phyloP scores from a whole-genome alignment of 495 filamentous ascomycete genomes.

The Podospora conica region DNA sequence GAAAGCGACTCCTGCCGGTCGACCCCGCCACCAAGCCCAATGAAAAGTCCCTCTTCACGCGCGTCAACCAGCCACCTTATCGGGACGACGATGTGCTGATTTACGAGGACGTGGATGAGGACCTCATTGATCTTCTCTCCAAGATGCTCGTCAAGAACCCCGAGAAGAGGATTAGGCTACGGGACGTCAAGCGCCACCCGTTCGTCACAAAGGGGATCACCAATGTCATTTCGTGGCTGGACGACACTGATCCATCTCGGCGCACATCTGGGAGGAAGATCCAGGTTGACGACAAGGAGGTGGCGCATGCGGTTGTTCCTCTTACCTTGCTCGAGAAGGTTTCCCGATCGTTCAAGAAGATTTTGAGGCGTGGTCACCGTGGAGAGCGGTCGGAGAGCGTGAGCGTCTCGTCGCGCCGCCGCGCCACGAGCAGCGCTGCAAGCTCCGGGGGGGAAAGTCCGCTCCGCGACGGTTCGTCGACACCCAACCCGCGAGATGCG shows the following conservation, averaged over 20 bases:
- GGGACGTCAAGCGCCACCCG: constrained; percentile 92
- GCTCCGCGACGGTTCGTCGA: constrained; percentile 25
- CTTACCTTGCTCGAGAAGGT: constrained; percentile 78
- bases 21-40: constrained; percentile 49
- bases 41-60: constrained; percentile 48
- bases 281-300: constrained; percentile 83
- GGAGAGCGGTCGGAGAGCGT: constrained; percentile 48
- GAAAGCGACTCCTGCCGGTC: constrained; percentile 70
- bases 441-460: constrained; percentile 46
- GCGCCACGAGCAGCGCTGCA: constrained; percentile 53
- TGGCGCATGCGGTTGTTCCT: constrained; percentile 83
- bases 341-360: constrained; percentile 61
- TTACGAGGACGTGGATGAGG: constrained; percentile 80
- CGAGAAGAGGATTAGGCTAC: constrained; percentile 74
- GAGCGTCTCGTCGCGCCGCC: constrained; percentile 45
- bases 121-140: constrained; percentile 72
- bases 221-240: constrained; percentile 74
- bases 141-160: constrained; percentile 87
- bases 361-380: constrained; percentile 51
- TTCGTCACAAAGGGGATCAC: constrained; percentile 82
- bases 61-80: constrained; percentile 44
- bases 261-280: constrained; percentile 83
- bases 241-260: constrained; percentile 82
- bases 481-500: constrained; percentile 38
- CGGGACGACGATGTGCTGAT: constrained; percentile 60